Evolutionary conservation across 257 asterid genomes (phyloP).

Genomic region (Apocynum venetum): DNA sequence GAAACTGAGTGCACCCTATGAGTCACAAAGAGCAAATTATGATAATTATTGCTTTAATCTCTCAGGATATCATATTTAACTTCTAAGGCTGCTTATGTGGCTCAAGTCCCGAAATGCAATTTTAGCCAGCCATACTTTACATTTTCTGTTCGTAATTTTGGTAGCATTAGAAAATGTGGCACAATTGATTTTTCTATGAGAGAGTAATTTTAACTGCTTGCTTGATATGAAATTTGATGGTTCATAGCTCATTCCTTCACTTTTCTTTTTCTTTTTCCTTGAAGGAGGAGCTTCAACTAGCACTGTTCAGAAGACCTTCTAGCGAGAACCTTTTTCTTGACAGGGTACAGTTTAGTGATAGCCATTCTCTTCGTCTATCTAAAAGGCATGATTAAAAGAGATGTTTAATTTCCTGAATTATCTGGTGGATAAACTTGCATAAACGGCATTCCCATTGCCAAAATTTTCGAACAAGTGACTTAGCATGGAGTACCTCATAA

Average conservation of each 20-base stretch:
- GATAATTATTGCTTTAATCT: neutral
- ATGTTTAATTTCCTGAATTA: neutral
- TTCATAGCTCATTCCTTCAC: neutral
- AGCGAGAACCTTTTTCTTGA: constrained; percentile 22
- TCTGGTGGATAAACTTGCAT: neutral
- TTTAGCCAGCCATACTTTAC: neutral
- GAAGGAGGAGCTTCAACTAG: constrained; percentile 30
- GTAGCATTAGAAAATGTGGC: neutral
- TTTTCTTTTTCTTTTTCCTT: neutral
- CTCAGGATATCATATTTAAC: neutral
- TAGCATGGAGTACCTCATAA: neutral
- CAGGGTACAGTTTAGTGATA: constrained; percentile 14
- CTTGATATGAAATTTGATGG: neutral
- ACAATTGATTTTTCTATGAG: neutral
- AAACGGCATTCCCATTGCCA: no score
- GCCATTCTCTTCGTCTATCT: neutral
- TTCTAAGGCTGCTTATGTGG: neutral
- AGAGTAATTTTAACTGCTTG: neutral
- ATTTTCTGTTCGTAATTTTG: neutral
- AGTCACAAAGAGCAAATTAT: neutral
- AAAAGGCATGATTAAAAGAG: neutral
- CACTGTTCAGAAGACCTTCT: constrained; percentile 18
- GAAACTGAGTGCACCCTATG: neutral
- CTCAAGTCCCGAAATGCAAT: neutral
- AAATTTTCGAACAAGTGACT: neutral